Conservation (phyloP, 2,329 filamentous ascomycete genomes). For the Xylaria sp. region DNA sequence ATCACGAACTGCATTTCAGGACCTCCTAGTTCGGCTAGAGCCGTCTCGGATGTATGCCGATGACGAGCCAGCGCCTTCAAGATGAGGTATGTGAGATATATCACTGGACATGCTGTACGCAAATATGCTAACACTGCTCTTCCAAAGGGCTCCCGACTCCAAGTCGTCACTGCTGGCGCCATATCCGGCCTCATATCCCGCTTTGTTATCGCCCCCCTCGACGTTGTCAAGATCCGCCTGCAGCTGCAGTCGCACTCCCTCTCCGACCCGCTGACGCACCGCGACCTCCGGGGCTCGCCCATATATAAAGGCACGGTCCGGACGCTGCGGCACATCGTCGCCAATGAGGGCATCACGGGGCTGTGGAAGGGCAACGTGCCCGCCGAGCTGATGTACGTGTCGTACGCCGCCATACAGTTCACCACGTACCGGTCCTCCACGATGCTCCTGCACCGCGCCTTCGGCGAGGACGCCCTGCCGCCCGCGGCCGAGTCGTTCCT, state of each 20-base stretch:
- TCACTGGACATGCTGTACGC: not conserved
- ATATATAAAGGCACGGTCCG: conserved; percentile 75
- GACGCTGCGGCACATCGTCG: conserved; percentile 76
- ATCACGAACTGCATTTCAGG: conserved; percentile 5
- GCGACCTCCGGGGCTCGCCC: conserved; percentile 48
- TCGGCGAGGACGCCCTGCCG: conserved; percentile 54
- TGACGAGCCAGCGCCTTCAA: conserved; percentile 52
- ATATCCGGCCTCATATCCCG: conserved; percentile 85
- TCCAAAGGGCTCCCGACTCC: conserved; percentile 55
- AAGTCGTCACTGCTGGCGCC: conserved; percentile 60
- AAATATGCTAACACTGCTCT: not conserved
- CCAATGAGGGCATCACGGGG: conserved; percentile 78
- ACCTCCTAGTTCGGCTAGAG: conserved; percentile 31
- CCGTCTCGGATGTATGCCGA: conserved; percentile 47
- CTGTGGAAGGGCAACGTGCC: conserved; percentile 99
- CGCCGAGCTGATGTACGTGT: conserved; percentile 90
- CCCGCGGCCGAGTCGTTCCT: conserved; percentile 77
- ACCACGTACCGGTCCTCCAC: conserved; percentile 79
- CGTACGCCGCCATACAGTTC: conserved; percentile 89
- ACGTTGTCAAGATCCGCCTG: conserved; percentile 97
- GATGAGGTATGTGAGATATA: conserved; percentile 53
- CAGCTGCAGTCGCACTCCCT: conserved; percentile 89
- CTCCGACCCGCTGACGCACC: conserved; percentile 69
- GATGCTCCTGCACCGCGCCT: conserved; percentile 62
- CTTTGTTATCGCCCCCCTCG: conserved; percentile 92